A percentile compares a stretch with the other conserved stretches of the same genome.
phyloP scores from a whole-genome alignment of 345 rosid species.

The Eucalyptus coolabah region DNA sequence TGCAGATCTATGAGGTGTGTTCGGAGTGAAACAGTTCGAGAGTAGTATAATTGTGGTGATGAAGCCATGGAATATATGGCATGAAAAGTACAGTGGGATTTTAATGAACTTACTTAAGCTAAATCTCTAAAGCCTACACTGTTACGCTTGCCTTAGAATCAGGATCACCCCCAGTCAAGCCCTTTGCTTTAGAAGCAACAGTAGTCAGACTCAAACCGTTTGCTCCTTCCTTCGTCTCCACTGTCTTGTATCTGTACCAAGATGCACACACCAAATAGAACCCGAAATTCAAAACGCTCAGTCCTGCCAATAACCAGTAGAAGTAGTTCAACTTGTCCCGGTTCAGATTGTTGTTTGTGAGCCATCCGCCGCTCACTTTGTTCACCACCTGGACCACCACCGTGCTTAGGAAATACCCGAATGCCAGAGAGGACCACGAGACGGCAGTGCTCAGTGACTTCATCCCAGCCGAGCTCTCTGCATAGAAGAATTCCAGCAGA shows the following conservation, averaged over 20 bases:
- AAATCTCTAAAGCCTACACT: neutral
- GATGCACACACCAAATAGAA: conserved; percentile 43
- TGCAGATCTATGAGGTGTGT: neutral
- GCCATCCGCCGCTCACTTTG: conserved; percentile 44
- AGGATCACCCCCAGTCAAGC: neutral
- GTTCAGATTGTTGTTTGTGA: conserved; percentile 22
- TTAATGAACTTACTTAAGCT: neutral
- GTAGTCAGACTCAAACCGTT: neutral
- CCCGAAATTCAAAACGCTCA: conserved; percentile 30
- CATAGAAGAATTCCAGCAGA: conserved; percentile 43
- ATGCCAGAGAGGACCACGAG: conserved; percentile 43
- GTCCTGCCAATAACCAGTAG: conserved; percentile 20
- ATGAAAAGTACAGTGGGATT: neutral
- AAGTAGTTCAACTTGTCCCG: conserved; percentile 27
- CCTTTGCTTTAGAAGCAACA: neutral
- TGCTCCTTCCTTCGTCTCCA: conserved; percentile 1
- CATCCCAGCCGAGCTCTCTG: conserved; percentile 50
- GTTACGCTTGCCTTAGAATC: neutral
- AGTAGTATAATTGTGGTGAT: neutral
- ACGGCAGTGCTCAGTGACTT: conserved; percentile 39
- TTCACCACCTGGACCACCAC: conserved; percentile 39
- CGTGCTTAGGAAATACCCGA: conserved; percentile 48
- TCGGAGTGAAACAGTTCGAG: neutral
- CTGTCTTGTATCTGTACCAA: conserved; percentile 49
- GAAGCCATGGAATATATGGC: neutral